phyloP scores from a whole-genome alignment of 345 rosid genomes.

The Eutrema yunnanense region DNA sequence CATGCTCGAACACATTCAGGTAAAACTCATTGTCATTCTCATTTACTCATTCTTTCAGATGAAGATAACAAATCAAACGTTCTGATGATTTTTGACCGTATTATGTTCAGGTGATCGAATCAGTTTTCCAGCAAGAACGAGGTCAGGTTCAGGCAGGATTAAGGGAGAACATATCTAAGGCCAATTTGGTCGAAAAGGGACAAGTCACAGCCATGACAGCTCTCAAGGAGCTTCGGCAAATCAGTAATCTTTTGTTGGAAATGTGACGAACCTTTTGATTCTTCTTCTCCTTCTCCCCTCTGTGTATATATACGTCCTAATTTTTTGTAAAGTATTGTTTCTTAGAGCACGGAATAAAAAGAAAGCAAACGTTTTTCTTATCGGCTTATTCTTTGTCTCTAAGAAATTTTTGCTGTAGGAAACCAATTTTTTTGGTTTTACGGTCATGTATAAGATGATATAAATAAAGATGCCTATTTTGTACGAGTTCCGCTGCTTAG shows the following conservation, averaged over 20 bases:
- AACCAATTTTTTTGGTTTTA: background rate
- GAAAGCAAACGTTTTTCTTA: background rate
- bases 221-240: conserved; percentile 85
- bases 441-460: background rate
- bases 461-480: background rate
- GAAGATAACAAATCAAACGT: background rate
- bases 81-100: background rate
- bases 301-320: conserved; percentile 28
- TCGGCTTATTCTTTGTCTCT: background rate
- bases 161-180: conserved; percentile 60
- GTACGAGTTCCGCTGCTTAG: background rate
- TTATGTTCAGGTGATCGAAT: conserved; percentile 67
- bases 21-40: conserved; percentile 22
- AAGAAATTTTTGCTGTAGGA: background rate
- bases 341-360: conserved; percentile 20
- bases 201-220: conserved; percentile 87
- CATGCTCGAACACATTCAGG: conserved; percentile 98
- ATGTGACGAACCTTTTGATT: conserved; percentile 44
- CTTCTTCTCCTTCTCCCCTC: conserved; percentile 6
- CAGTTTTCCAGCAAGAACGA: conserved; percentile 85
- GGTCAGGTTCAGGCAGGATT: conserved; percentile 50
- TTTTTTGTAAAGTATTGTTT: conserved; percentile 49
- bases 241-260: conserved; percentile 87
- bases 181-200: conserved; percentile 75
- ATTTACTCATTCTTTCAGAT: background rate